Conservation (phyloP, 352 stramenopile genomes). For the Phytophthora vignae region DNA sequence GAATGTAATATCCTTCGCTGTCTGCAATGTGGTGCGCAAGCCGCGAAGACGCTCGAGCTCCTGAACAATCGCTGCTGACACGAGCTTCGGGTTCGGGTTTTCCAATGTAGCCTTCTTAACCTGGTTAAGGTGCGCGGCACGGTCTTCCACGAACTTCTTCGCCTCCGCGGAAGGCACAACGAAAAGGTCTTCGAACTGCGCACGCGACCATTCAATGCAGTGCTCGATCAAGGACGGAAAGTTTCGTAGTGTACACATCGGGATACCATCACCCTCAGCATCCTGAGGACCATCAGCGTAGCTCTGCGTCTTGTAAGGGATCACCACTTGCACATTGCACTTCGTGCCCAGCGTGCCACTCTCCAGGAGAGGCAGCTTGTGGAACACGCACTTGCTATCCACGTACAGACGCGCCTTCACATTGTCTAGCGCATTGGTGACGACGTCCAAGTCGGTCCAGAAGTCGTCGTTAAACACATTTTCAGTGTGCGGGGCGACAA, state of each 20-base stretch:
- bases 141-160: constrained; percentile 88
- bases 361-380: constrained; percentile 97
- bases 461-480: constrained; percentile 86
- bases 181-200: constrained; percentile 88
- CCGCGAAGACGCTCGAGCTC: constrained; percentile 75
- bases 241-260: constrained; percentile 99
- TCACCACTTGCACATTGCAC: constrained; percentile 95
- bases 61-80: constrained; percentile 69
- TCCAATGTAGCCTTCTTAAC: constrained; percentile 74
- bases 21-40: constrained; percentile 64
- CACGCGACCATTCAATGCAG: constrained; percentile 99
- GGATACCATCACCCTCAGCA: constrained; percentile 98
- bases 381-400: constrained; percentile 98
- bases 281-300: constrained; percentile 97
- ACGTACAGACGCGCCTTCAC: constrained; percentile 98
- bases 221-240: constrained; percentile 97
- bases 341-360: constrained; percentile 99
- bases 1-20: constrained; percentile 65
- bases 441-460: constrained; percentile 90
- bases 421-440: constrained; percentile 99
- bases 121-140: constrained; percentile 77
- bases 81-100: constrained; percentile 78
- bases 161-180: constrained; percentile 82
- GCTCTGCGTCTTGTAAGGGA: constrained; percentile 91
- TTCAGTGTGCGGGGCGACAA: constrained; percentile 83